Percentiles rank a stretch among this genome's conserved stretches.
These are phyloP conservation scores for Solanum corneliomulleri DNA, from an alignment of 257 asterid species.

Conservation along the genomic window DNA sequence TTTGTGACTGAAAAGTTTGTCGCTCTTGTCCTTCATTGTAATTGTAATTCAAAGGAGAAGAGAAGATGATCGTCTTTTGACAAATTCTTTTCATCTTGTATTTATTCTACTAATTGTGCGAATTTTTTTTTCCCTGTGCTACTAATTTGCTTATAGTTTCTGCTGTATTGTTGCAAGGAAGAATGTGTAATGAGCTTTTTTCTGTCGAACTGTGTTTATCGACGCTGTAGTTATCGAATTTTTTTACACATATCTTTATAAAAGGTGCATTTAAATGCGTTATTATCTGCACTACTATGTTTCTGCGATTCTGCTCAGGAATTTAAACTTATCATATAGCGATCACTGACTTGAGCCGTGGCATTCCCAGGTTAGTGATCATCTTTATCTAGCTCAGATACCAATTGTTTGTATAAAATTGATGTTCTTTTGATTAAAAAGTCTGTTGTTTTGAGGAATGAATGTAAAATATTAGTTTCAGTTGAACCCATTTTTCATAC, in stretches of 20 bases:
- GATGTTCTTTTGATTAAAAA: neutral
- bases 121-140: neutral
- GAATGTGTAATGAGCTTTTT: neutral
- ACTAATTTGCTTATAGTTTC: neutral
- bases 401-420: neutral
- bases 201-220: neutral
- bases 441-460: neutral
- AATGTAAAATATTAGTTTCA: neutral
- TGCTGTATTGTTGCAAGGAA: neutral
- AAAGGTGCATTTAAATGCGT: neutral
- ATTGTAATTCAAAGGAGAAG: neutral
- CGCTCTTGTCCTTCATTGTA: conserved; percentile 3
- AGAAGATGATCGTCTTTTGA: neutral
- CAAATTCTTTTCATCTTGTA: neutral
- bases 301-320: neutral
- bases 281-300: neutral
- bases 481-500: neutral
- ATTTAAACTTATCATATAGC: neutral
- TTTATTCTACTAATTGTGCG: neutral
- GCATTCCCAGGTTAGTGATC: neutral
- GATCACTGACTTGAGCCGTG: neutral
- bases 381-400: neutral
- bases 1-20: conserved; percentile 1
- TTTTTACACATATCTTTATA: neutral
- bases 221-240: neutral